Evolutionary conservation across 495 filamentous ascomycete species (phyloP).

Genomic region (Trichoderma virens): DNA sequence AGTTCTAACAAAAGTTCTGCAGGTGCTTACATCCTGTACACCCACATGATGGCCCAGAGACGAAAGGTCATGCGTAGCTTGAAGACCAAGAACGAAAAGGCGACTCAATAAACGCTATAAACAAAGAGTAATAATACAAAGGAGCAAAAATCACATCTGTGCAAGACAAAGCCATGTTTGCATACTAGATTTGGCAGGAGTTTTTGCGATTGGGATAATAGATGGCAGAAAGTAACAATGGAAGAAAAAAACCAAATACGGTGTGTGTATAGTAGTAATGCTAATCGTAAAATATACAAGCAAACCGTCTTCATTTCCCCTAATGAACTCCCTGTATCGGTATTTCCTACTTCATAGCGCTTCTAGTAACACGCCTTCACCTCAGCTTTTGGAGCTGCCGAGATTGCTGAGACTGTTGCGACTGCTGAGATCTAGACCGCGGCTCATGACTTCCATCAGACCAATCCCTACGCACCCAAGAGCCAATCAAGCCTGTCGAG

Average conservation of each 20-base stretch:
- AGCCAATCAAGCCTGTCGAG: conserved; percentile 54
- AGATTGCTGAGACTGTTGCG: conserved; percentile 4
- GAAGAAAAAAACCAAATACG: background rate
- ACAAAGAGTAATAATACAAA: background rate
- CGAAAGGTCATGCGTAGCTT: conserved; percentile 62
- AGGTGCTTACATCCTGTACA: conserved; percentile 76
- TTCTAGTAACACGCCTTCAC: background rate
- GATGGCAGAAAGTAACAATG: background rate
- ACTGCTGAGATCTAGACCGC: conserved; percentile 11
- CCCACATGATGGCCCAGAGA: conserved; percentile 89
- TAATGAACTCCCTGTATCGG: background rate
- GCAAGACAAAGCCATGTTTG: background rate
- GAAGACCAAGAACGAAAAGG: conserved; percentile 25
- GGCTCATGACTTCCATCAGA: conserved; percentile 29
- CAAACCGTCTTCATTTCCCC: background rate
- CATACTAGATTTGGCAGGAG: background rate
- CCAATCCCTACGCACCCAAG: conserved; percentile 51
- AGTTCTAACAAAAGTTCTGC: conserved; percentile 3
- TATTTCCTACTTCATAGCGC: background rate
- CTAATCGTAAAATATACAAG: background rate
- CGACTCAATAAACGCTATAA: conserved; percentile 19
- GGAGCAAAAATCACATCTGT: background rate
- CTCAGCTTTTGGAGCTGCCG: conserved; percentile 14
- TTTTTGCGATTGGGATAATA: background rate
- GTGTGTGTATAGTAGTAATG: background rate